Base-by-base conservation (phyloP, 106 monocot genomes). In the Platanthera zijinensis region DNA sequence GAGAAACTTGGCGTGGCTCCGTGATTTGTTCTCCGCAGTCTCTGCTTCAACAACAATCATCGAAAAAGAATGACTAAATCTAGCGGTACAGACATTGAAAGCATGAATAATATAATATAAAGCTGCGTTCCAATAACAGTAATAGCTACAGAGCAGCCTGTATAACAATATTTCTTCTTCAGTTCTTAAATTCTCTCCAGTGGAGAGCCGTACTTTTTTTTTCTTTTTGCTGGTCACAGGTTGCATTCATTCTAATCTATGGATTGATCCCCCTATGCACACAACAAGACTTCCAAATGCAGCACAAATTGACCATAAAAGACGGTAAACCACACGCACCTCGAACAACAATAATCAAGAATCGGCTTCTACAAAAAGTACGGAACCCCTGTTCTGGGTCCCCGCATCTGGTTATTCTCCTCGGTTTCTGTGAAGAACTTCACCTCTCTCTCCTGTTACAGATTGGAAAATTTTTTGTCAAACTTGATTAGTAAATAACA, bases 391-490 rank as follows among this genome's bases (percentile, higher is more conserved):
- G 92, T 88, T 71, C 96, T 86, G 1, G 96, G 93, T 19, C 96
- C 92, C 50, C 96, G 83, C 96, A 96, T 93, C 80, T 96, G 96
- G 72, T 96, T 96, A 52, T 96, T 96, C 77, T 96, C 96, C 77
- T 96, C 96, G 0, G 96, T 96, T 71, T 96, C 96, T 4, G 93
- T 96, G 79, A 96, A 96, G 83, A 93, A 96, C 72, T 93, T 96
- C 14, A 96, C 93, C 50, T 93, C 93, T 77, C 96, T 89, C 79
- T 96, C 96, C 96, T 96, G 83, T 73, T 13, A 83, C 73, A 17
- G 69, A 67, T 45, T 57, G 80, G 28, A 59, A 74, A 39, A 9
- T 39, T 39, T 3, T 39, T 39, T 39, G 39, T 39, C 39, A 39
- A 39, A 39, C 39, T 3, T 39, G 39, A 3, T 39, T 39, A 39